Conservation (phyloP, 805 yeast genomes). For the Hanseniaspora vineae region DNA sequence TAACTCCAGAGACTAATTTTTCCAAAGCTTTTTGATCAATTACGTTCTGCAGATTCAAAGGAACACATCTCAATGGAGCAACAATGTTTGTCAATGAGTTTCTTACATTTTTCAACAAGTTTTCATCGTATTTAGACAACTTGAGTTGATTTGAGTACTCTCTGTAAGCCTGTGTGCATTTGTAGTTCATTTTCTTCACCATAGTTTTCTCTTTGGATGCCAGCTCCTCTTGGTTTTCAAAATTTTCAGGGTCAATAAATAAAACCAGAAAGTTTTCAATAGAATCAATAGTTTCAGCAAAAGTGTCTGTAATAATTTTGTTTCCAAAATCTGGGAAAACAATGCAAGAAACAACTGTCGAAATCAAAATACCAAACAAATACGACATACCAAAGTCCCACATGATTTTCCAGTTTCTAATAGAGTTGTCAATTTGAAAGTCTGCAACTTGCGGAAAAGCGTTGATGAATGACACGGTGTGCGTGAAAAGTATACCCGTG, state of each 20-base stretch:
- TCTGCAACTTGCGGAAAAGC: background rate
- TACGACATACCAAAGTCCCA: conserved; percentile 35
- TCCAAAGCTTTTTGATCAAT: conserved; percentile 12
- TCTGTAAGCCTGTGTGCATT: conserved; percentile 29
- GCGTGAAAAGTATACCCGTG: conserved; percentile 25
- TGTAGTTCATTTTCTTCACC: conserved; percentile 20
- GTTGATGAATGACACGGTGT: conserved; percentile 14
- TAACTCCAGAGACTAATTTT: conserved; percentile 6
- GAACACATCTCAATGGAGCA: conserved; percentile 30
- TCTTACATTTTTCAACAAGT: conserved; percentile 25
- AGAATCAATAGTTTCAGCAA: conserved; percentile 14
- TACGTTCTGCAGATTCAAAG: conserved; percentile 14
- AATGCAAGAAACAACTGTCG: conserved; percentile 23
- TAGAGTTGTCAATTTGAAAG: conserved; percentile 7
- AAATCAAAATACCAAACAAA: conserved; percentile 29
- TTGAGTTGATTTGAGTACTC: conserved; percentile 31
- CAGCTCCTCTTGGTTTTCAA: conserved; percentile 8
- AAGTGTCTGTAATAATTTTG: conserved; percentile 16
- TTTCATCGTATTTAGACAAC: conserved; percentile 23
- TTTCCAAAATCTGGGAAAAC: conserved; percentile 33
- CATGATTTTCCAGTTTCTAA: conserved; percentile 21
- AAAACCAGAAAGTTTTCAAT: conserved; percentile 16
- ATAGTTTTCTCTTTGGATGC: conserved; percentile 18
- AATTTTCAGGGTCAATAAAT: conserved; percentile 9
- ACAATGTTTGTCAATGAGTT: conserved; percentile 30